Evolutionary conservation across 495 filamentous ascomycete genomes (phyloP).

Genomic region (Penicillium egyptiacum): DNA sequence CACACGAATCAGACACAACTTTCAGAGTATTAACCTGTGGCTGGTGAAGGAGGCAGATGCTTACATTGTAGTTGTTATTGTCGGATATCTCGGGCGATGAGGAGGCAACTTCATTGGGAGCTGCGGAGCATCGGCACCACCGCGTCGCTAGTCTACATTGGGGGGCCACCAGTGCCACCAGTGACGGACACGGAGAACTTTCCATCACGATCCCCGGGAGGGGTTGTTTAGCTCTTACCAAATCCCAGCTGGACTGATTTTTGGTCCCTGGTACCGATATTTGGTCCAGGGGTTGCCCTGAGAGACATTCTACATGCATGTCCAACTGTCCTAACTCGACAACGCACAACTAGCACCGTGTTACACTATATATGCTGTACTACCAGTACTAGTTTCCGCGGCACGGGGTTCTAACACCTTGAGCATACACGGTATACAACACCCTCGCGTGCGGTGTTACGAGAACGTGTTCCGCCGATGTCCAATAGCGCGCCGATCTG

Average conservation of each 20-base stretch:
- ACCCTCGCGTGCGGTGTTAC: background rate
- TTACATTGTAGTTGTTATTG: conserved; percentile 11
- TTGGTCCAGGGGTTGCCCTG: conserved; percentile 3
- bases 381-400: background rate
- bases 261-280: background rate
- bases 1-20: conserved; percentile 5
- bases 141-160: background rate
- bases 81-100: conserved; percentile 11
- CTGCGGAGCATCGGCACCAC: conserved; percentile 2
- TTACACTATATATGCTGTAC: background rate
- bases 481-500: conserved; percentile 25
- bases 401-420: background rate
- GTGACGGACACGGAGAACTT: background rate
- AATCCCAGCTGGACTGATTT: background rate
- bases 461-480: conserved; percentile 17
- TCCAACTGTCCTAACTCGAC: background rate
- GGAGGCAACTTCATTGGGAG: conserved; percentile 11
- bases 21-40: conserved; percentile 6
- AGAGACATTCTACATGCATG: background rate
- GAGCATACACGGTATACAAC: background rate
- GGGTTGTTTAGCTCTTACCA: background rate
- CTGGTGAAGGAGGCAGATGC: conserved; percentile 15
- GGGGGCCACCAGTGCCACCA: conserved; percentile 3
- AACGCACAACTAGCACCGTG: background rate
- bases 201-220: conserved; percentile 4